Evolutionary conservation across 2,329 filamentous ascomycete genomes (phyloP), one percentile per base, ranked within the genome.

Genomic region (Rachicladosporium sp.): DNA sequence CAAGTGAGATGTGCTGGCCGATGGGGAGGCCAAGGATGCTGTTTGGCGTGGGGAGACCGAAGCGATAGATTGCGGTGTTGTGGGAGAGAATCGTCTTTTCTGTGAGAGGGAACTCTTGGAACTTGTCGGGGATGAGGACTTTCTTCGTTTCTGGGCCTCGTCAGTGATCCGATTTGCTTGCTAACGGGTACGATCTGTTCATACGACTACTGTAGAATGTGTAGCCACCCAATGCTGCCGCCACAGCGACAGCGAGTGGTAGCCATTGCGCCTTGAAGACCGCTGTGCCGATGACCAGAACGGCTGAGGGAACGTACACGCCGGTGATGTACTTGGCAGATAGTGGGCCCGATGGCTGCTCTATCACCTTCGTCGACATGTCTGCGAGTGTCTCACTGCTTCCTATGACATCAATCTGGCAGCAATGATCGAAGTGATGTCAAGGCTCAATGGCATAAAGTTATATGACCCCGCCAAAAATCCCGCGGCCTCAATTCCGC

Each of bases 61-160:
- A 95, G 57, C 91, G 87, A 73, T 96, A 98, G 82, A 98, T 94
- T 64, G 89, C 88, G 44, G 93, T 89, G 71, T 98, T 98, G 76
- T 96, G 91, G 27, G 89, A 94, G 56, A 96, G 80, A 50, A 93
- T 74, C 10, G 81, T 96, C 76, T 95, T 96, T 65, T 96, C 85
- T 64, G 82, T 80, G 53, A 98, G 80, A 61, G 85, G 80, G 59
- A 95, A 95, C 43, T 93, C 76, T 62, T 95, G 87, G 74, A 94
- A 95, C 37, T 73, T 72, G 51, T 80, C 78, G 27, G 88, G 86
- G 68, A 89, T 89, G 52, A 98, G 76, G 48, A 91, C 80, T 65
- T 84, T 87, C 62, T 80, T 78, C 46, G 78, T 71, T 59, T 78
- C 85, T 87, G 61, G 21, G 29, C 10, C 40, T 11, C 33, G 41